Percentiles rank a stretch among this genome's conserved stretches.
phyloP scores from a whole-genome alignment of 192 early-diverging fungal genomes.

The Coemansia sp. region DNA sequence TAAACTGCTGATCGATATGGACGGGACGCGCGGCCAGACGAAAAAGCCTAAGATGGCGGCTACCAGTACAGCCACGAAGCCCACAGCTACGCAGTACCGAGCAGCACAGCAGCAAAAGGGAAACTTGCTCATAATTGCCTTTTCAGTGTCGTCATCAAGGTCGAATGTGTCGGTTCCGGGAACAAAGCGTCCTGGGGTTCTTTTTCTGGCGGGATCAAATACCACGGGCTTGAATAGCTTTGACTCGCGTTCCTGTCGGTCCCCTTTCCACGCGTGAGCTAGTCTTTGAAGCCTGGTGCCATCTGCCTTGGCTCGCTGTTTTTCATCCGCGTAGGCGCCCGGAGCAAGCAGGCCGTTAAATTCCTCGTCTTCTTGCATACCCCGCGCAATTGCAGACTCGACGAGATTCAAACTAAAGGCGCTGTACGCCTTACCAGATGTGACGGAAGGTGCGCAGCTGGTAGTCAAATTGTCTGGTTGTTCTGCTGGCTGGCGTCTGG shows the following conservation, averaged over 20 bases:
- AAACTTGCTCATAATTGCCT: slow-evolving; percentile 2
- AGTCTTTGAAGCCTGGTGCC: slow-evolving; percentile 20
- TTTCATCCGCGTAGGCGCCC: slow-evolving; percentile 35
- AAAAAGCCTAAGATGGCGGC: slow-evolving; percentile 37
- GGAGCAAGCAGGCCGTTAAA: slow-evolving; percentile 41
- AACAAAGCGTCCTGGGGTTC: neutral
- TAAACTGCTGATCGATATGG: slow-evolving; percentile 29
- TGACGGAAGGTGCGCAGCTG: too few species aligned
- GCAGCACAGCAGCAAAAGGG: slow-evolving; percentile 41
- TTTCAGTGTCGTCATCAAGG: neutral
- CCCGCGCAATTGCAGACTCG: too few species aligned
- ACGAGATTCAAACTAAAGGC: too few species aligned
- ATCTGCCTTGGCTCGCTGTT: slow-evolving; percentile 29
- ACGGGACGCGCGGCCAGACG: slow-evolving; percentile 38
- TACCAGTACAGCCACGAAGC: slow-evolving; percentile 24
- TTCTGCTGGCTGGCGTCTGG: too few species aligned
- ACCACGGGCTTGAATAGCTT: slow-evolving; percentile 26
- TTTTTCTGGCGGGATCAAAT: slow-evolving; percentile 2
- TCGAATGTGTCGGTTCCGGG: neutral
- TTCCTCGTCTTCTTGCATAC: slow-evolving; percentile 12
- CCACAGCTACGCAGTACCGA: slow-evolving; percentile 28
- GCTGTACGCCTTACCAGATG: too few species aligned
- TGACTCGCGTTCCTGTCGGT: slow-evolving; percentile 15
- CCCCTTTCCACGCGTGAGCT: neutral
- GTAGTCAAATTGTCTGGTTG: too few species aligned